Evolutionary conservation across 345 rosid genomes (phyloP).

Genomic region (Pseudoturritis turrita): DNA sequence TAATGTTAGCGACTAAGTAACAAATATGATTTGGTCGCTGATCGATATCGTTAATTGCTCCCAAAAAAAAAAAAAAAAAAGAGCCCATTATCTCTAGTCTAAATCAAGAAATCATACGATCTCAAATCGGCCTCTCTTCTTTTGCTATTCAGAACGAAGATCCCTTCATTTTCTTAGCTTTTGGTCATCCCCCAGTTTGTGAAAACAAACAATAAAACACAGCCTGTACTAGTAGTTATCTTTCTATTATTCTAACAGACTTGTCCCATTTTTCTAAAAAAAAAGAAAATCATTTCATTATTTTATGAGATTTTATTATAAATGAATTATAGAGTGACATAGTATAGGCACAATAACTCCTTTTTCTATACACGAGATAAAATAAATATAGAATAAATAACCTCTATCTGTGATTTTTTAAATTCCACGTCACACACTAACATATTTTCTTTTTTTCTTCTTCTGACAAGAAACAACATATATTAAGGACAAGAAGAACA

Average conservation of each 20-base stretch:
- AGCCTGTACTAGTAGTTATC: slow-evolving; percentile 23
- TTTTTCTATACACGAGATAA: slow-evolving; percentile 14
- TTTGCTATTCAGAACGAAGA: neutral
- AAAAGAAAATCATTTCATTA: no score
- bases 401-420: neutral
- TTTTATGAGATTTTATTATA: no score
- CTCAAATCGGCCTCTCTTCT: no score
- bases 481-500: slow-evolving; percentile 20
- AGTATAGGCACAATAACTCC: slow-evolving; percentile 7
- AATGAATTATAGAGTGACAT: slow-evolving; percentile 10
- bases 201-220: slow-evolving; percentile 31
- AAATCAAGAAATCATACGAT: no score
- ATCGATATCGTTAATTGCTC: no score
- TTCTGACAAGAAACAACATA: slow-evolving; percentile 17
- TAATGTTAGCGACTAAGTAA: no score
- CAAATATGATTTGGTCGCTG: no score
- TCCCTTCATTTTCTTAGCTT: neutral
- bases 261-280: neutral
- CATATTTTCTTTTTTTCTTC: neutral
- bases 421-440: slow-evolving; percentile 26
- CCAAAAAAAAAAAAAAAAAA: no score
- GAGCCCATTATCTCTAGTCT: no score
- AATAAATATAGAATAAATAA: neutral
- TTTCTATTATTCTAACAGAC: slow-evolving; percentile 16
- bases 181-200: slow-evolving; percentile 18